phyloP scores from a whole-genome alignment of 1,284 basidiomycete species.

The Trichosporon inkin region DNA sequence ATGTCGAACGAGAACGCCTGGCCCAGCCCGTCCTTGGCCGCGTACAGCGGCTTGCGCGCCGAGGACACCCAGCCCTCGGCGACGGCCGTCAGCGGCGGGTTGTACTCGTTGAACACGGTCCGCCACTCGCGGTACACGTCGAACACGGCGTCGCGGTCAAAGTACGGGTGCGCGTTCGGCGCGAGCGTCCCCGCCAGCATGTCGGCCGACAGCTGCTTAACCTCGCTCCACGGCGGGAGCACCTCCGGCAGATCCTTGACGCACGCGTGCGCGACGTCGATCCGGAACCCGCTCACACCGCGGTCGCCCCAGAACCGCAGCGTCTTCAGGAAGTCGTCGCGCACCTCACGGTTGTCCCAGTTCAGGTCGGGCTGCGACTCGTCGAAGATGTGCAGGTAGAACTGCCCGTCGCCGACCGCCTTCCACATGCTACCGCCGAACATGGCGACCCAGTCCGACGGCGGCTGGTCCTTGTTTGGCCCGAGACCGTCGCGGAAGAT shows the following conservation, averaged over 20 bases:
- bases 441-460: conserved; percentile 67
- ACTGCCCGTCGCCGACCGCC: conserved; percentile 63
- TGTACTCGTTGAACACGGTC: conserved; percentile 43
- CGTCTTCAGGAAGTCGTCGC: conserved; percentile 61
- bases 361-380: conserved; percentile 72
- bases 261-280: conserved; percentile 41
- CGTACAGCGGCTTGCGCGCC: conserved; percentile 39
- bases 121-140: conserved; percentile 43
- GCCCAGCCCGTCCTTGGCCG: conserved; percentile 33
- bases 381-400: conserved; percentile 69
- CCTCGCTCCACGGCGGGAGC: conserved; percentile 18
- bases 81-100: conserved; percentile 44
- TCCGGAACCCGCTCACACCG: conserved; percentile 68
- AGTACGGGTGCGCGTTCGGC: conserved; percentile 29
- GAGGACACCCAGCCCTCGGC: conserved; percentile 43
- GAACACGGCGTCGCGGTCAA: conserved; percentile 39
- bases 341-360: conserved; percentile 66
- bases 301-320: conserved; percentile 71
- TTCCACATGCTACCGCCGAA: conserved; percentile 74
- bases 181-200: conserved; percentile 25
- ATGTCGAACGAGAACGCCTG: conserved; percentile 48
- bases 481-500: conserved; percentile 61
- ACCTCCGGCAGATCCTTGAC: conserved; percentile 25
- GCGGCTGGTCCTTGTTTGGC: conserved; percentile 56
- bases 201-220: conserved; percentile 13